Evolutionary conservation across 2,329 filamentous ascomycete genomes (phyloP).

Genomic region (Paecilomyces sp.): DNA sequence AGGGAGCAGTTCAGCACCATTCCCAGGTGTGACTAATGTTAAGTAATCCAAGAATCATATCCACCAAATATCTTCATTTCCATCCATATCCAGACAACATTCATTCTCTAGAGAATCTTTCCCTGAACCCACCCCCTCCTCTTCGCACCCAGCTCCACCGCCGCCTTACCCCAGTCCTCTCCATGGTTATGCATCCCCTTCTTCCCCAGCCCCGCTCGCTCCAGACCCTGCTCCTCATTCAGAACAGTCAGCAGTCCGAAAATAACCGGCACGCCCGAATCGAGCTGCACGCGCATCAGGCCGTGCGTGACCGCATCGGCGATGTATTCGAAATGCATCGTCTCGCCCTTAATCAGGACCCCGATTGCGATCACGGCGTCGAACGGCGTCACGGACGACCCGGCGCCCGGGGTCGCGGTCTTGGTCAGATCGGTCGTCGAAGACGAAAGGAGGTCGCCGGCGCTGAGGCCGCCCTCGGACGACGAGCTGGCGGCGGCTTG

Average conservation of each 20-base stretch:
- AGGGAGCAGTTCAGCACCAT: not conserved
- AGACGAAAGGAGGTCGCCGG: conserved; percentile 54
- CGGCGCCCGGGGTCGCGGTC: conserved; percentile 28
- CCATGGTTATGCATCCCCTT: conserved; percentile 75
- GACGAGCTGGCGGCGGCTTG: conserved; percentile 58
- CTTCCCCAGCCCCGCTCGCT: conserved; percentile 67
- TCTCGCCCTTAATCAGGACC: conserved; percentile 95
- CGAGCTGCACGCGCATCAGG: conserved; percentile 88
- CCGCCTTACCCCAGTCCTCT: conserved; percentile 89
- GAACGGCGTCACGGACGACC: conserved; percentile 53
- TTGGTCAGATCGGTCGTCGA: conserved; percentile 61
- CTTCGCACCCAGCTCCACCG: conserved; percentile 90
- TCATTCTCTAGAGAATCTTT: conserved; percentile 37
- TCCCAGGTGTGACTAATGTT: not conserved
- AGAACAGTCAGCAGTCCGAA: conserved; percentile 89
- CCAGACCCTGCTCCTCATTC: conserved; percentile 77
- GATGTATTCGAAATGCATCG: conserved; percentile 99
- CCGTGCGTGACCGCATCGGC: conserved; percentile 83
- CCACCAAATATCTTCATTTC: not conserved
- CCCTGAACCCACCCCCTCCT: conserved; percentile 75
- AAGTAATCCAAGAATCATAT: not conserved
- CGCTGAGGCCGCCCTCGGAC: conserved; percentile 27
- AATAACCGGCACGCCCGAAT: conserved; percentile 80
- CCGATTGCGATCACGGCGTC: conserved; percentile 94
- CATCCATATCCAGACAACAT: too few relatives aligned